A percentile compares a stretch with the other conserved stretches of the same genome.
These are phyloP conservation scores for Clarireedia homoeocarpa DNA, from an alignment of 2,329 filamentous ascomycete genomes.

Conservation along the genomic window DNA sequence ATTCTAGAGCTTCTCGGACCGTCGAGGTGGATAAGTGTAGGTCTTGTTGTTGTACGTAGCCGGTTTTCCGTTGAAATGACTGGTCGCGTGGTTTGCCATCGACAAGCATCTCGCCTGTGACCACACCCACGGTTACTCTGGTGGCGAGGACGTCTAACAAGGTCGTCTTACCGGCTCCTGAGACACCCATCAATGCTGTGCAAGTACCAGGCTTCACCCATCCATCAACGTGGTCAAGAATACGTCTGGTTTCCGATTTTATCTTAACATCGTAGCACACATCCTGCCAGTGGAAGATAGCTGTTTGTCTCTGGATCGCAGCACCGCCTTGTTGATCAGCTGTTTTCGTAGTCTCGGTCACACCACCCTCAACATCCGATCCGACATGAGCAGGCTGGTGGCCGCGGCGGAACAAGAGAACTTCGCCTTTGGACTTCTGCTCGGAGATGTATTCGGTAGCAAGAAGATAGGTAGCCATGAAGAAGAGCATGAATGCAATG, in stretches of 20 bases:
- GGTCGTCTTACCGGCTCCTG: constrained; percentile 76
- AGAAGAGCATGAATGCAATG: constrained; percentile 55
- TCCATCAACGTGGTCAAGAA: constrained; percentile 60
- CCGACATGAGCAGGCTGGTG: background rate
- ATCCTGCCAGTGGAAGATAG: constrained; percentile 18
- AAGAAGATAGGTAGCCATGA: constrained; percentile 54
- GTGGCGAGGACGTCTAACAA: constrained; percentile 72
- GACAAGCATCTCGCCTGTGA: constrained; percentile 72
- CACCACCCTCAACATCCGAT: too few species aligned
- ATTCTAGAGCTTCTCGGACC: constrained; percentile 79
- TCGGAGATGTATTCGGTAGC: constrained; percentile 54
- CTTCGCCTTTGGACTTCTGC: constrained; percentile 68
- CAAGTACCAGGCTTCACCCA: constrained; percentile 65
- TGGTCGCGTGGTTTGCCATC: constrained; percentile 49
- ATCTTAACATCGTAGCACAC: constrained; percentile 69
- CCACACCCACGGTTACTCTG: constrained; percentile 81
- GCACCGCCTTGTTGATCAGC: background rate
- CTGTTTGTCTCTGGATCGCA: constrained; percentile 7
- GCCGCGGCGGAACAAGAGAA: constrained; percentile 57
- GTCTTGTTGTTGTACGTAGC: constrained; percentile 68
- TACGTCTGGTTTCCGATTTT: constrained; percentile 52
- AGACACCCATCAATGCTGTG: constrained; percentile 53
- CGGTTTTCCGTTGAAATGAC: constrained; percentile 83
- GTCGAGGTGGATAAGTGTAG: constrained; percentile 77
- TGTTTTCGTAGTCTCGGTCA: constrained; percentile 46